Conservation (phyloP, 768 basidiomycete genomes). For the Xerocomus spinulosus region DNA sequence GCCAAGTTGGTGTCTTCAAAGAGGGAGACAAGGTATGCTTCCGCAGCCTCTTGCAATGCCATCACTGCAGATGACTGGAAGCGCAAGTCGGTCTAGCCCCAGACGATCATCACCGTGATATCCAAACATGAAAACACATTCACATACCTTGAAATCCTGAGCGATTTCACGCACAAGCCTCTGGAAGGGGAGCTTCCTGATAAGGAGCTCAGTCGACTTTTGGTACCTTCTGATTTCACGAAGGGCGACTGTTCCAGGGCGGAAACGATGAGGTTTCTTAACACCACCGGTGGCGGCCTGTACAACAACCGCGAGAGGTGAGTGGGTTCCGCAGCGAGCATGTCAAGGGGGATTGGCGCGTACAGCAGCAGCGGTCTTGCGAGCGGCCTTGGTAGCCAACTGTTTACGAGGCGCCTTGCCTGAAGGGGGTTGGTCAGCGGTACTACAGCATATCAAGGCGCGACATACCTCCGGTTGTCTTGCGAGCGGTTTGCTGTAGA, state of each 20-base stretch:
- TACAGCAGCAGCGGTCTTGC: constrained; percentile 76
- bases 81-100: constrained; percentile 72
- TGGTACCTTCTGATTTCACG: constrained; percentile 99
- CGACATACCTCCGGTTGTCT: constrained; percentile 90
- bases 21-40: constrained; percentile 82
- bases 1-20: constrained; percentile 91
- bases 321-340: background rate
- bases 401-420: constrained; percentile 92
- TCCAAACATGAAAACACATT: background rate
- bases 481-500: constrained; percentile 92
- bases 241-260: constrained; percentile 96
- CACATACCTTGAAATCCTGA: constrained; percentile 85
- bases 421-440: constrained; percentile 31
- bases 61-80: constrained; percentile 96
- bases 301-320: constrained; percentile 1
- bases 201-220: constrained; percentile 97
- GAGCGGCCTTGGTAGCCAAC: constrained; percentile 92
- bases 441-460: constrained; percentile 13
- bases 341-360: constrained; percentile 25
- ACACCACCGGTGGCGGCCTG: constrained; percentile 90
- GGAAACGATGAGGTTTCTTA: constrained; percentile 99
- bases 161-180: constrained; percentile 95
- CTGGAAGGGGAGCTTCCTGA: constrained; percentile 99
- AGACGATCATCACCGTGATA: background rate
- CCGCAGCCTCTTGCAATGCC: constrained; percentile 90